These are phyloP conservation scores for Ganoderma leucocontextum DNA, from an alignment of 1,284 basidiomycete genomes.

Conservation along the genomic window DNA sequence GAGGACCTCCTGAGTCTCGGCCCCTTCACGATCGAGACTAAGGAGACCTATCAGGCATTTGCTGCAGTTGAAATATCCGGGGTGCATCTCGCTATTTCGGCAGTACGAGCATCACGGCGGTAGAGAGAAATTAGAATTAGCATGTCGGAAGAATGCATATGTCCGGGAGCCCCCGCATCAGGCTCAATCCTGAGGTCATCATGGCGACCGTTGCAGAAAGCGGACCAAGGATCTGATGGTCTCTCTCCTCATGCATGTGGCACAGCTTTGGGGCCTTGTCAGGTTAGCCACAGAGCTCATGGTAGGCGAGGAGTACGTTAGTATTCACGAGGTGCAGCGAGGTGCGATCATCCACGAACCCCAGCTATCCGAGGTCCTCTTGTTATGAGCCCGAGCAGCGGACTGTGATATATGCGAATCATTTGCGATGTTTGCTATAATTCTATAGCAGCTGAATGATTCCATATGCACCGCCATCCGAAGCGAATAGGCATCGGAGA, in stretches of 20 bases:
- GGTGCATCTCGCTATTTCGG: background rate
- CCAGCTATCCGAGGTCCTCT: background rate
- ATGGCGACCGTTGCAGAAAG: background rate
- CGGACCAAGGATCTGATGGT: background rate
- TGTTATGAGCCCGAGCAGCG: background rate
- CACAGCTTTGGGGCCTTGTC: background rate
- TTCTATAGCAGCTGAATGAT: background rate
- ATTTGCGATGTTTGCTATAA: background rate
- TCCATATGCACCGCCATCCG: background rate
- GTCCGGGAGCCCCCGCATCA: background rate
- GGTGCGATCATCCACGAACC: background rate
- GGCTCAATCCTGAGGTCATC: background rate
- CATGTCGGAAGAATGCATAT: background rate
- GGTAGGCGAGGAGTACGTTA: background rate
- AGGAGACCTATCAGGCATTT: background rate
- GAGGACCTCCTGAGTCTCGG: background rate
- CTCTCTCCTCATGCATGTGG: background rate
- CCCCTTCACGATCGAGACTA: background rate
- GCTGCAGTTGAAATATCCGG: background rate
- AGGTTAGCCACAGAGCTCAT: background rate
- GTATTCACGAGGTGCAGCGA: background rate
- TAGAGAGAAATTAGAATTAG: background rate
- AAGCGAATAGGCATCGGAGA: background rate
- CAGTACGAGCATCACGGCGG: background rate
- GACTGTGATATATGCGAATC: background rate